Evolutionary conservation across 495 filamentous ascomycete genomes (phyloP).

Genomic region (Penicillium chermesinum): DNA sequence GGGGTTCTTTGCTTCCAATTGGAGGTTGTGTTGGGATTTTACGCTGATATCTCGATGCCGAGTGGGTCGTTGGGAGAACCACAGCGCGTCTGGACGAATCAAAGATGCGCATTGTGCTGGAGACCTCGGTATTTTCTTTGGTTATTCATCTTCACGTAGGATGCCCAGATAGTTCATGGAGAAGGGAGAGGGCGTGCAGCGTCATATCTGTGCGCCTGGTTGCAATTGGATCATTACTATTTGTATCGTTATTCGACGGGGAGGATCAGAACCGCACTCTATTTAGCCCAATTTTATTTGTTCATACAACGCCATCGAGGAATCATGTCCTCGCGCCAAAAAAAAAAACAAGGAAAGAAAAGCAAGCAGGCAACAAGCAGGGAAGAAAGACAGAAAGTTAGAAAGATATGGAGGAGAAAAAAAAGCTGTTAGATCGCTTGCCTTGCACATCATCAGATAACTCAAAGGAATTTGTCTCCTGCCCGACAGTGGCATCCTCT

Average conservation of each 20-base stretch:
- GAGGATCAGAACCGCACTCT: not conserved
- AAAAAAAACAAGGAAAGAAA: too few relatives aligned
- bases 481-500: conserved; percentile 44
- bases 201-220: too few relatives aligned
- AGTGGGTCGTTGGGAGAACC: conserved; percentile 5
- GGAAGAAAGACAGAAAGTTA: too few relatives aligned
- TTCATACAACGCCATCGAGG: not conserved
- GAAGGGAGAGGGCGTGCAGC: too few relatives aligned
- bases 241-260: not conserved
- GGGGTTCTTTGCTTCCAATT: not conserved
- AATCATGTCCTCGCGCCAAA: not conserved
- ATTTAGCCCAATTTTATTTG: not conserved
- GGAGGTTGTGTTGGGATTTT: conserved; percentile 1
- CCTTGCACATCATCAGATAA: not conserved
- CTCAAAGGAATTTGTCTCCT: conserved; percentile 48
- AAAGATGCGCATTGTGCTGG: not conserved
- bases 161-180: too few relatives aligned
- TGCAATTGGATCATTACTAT: too few relatives aligned
- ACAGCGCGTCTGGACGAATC: not conserved
- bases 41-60: not conserved
- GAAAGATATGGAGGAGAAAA: not conserved
- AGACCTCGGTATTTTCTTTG: conserved; percentile 1
- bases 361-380: too few relatives aligned
- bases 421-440: not conserved
- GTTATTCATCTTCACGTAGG: not conserved